Percentiles rank a stretch among this genome's conserved stretches.
These are phyloP conservation scores for Raffaelea deltoideospora DNA, from an alignment of 2,329 filamentous ascomycete genomes.

Conservation along the genomic window DNA sequence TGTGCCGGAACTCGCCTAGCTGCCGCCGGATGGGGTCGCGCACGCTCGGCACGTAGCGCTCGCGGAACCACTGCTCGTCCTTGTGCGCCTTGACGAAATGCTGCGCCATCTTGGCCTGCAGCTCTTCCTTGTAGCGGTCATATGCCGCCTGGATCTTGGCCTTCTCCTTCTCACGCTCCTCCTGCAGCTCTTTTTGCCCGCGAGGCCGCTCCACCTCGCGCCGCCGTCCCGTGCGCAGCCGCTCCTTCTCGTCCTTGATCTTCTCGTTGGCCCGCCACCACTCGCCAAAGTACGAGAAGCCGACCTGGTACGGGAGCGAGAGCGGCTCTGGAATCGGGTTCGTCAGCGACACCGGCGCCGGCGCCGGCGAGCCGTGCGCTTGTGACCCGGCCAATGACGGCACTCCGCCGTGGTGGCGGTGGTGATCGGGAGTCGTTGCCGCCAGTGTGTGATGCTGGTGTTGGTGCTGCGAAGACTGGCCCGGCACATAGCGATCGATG, in stretches of 20 bases:
- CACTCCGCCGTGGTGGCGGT: constrained; percentile 39
- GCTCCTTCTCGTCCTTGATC: constrained; percentile 69
- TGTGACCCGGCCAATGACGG: constrained; percentile 44
- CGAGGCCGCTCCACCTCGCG: constrained; percentile 48
- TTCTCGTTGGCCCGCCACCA: constrained; percentile 76
- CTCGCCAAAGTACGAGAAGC: constrained; percentile 74
- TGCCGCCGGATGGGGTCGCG: constrained; percentile 59
- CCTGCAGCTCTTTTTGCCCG: constrained; percentile 48
- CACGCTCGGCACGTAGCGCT: constrained; percentile 78
- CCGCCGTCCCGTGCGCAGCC: constrained; percentile 51
- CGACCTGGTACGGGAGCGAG: constrained; percentile 62
- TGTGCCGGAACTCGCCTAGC: constrained; percentile 65
- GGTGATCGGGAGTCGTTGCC: not conserved
- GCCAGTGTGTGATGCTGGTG: too few species aligned
- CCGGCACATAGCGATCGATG: constrained; percentile 75
- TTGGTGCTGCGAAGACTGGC: constrained; percentile 42
- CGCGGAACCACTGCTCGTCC: constrained; percentile 93
- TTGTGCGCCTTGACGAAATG: constrained; percentile 86
- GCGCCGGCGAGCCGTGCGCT: constrained; percentile 30
- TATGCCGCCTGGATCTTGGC: constrained; percentile 60
- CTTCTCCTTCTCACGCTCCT: constrained; percentile 67
- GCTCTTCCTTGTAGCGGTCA: constrained; percentile 51
- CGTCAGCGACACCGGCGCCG: constrained; percentile 27
- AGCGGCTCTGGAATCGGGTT: constrained; percentile 62
- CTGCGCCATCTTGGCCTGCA: constrained; percentile 68